Evolutionary conservation across 2,329 filamentous ascomycete species (phyloP).

Genomic region (Talaromyces sp.): DNA sequence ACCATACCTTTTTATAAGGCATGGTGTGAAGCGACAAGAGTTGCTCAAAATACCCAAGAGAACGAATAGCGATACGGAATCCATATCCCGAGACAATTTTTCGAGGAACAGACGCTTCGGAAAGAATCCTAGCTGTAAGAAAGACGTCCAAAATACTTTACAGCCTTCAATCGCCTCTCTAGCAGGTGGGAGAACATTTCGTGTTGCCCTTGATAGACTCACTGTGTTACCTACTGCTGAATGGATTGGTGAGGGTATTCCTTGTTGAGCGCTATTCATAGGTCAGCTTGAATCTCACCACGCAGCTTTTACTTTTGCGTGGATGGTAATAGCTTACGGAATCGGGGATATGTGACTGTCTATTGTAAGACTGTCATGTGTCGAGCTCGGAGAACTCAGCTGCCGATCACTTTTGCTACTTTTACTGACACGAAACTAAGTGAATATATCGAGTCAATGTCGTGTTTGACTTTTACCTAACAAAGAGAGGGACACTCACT

Average conservation of each 20-base stretch:
- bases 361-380: background rate
- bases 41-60: conserved; percentile 1
- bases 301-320: background rate
- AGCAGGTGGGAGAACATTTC: background rate
- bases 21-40: conserved; percentile 4
- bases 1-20: background rate
- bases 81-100: background rate
- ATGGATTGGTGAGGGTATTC: background rate
- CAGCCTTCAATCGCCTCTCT: background rate
- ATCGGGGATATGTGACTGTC: background rate
- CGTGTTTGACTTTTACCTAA: background rate
- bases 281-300: background rate
- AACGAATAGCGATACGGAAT: background rate
- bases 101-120: background rate
- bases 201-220: background rate
- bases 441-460: background rate
- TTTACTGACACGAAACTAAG: conserved; percentile 1
- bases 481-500: background rate
- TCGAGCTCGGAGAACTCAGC: background rate
- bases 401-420: background rate
- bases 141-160: background rate
- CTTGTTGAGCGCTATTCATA: background rate
- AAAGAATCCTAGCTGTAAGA: background rate
- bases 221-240: background rate
- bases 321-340: background rate